Conservation (phyloP, 2,329 filamentous ascomycete species). For the Sarocladiaceae sp. region DNA sequence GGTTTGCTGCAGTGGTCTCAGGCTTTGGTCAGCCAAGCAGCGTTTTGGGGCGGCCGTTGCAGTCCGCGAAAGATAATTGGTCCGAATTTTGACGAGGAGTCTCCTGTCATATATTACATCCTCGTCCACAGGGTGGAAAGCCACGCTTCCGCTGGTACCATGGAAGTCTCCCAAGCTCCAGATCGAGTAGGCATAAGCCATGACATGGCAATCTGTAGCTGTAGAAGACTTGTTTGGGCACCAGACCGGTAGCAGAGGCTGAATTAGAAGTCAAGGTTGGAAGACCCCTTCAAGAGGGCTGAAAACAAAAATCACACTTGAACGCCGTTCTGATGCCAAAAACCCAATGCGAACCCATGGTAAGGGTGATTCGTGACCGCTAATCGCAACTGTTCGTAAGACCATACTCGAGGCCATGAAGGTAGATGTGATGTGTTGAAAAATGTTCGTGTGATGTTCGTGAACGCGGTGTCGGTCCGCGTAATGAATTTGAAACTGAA, state of each 20-base stretch:
- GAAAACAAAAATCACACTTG: neutral
- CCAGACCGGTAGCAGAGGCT: too few species aligned
- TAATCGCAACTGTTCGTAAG: constrained; percentile 8
- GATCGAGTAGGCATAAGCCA: too few species aligned
- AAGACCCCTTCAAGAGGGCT: neutral
- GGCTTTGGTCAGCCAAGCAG: neutral
- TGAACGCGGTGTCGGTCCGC: neutral
- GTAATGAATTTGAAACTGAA: neutral
- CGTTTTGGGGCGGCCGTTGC: too few species aligned
- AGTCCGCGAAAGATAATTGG: too few species aligned
- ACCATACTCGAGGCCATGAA: neutral
- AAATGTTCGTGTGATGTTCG: neutral
- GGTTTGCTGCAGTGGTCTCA: neutral
- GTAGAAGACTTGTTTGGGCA: too few species aligned
- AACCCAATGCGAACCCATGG: neutral
- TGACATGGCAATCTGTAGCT: too few species aligned
- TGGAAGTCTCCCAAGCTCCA: neutral
- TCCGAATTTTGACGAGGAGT: too few species aligned
- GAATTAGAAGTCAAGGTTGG: neutral
- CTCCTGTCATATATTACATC: constrained; percentile 6
- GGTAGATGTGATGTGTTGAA: constrained; percentile 4
- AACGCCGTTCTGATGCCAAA: constrained; percentile 7
- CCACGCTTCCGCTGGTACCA: neutral
- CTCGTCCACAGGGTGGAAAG: neutral
- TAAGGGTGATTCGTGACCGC: constrained; percentile 2